Evolutionary conservation across 2,329 filamentous ascomycete genomes (phyloP).

Genomic region (Trichothecium roseum): DNA sequence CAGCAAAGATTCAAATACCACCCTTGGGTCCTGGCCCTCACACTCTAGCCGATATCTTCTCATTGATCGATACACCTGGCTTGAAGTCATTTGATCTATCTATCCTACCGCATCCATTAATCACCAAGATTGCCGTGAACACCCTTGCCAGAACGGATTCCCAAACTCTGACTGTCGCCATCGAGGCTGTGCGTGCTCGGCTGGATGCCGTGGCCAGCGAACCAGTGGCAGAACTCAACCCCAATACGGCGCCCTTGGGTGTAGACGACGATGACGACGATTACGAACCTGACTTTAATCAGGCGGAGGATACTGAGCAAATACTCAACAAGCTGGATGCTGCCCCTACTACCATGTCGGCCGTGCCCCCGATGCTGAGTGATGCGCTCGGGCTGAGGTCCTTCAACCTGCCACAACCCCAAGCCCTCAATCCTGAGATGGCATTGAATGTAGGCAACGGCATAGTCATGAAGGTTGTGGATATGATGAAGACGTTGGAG

Average conservation of each 20-base stretch:
- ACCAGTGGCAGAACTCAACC: constrained; percentile 37
- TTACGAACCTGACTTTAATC: constrained; percentile 80
- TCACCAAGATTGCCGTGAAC: constrained; percentile 72
- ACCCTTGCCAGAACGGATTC: constrained; percentile 64
- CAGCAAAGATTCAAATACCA: constrained; percentile 43
- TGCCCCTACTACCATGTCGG: constrained; percentile 38
- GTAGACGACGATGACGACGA: constrained; percentile 81
- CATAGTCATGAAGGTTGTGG: constrained; percentile 67
- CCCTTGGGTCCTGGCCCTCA: constrained; percentile 66
- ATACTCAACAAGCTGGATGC: constrained; percentile 68
- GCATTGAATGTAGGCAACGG: constrained; percentile 64
- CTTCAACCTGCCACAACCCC: constrained; percentile 71
- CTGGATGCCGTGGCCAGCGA: constrained; percentile 32
- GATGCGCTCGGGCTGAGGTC: constrained; percentile 56
- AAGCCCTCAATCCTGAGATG: constrained; percentile 59
- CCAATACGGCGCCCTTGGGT: constrained; percentile 49
- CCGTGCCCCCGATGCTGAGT: constrained; percentile 17
- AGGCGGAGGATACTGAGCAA: constrained; percentile 68
- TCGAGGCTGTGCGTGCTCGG: constrained; percentile 51
- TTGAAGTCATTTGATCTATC: constrained; percentile 76
- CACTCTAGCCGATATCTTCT: constrained; percentile 76
- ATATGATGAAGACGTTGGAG: constrained; percentile 64
- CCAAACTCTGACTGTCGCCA: constrained; percentile 58
- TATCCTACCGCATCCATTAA: constrained; percentile 62
- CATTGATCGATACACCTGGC: constrained; percentile 62